These are phyloP conservation scores for Verticillium zaregamsianum DNA, from an alignment of 2,329 filamentous ascomycete species.

Conservation along the genomic window DNA sequence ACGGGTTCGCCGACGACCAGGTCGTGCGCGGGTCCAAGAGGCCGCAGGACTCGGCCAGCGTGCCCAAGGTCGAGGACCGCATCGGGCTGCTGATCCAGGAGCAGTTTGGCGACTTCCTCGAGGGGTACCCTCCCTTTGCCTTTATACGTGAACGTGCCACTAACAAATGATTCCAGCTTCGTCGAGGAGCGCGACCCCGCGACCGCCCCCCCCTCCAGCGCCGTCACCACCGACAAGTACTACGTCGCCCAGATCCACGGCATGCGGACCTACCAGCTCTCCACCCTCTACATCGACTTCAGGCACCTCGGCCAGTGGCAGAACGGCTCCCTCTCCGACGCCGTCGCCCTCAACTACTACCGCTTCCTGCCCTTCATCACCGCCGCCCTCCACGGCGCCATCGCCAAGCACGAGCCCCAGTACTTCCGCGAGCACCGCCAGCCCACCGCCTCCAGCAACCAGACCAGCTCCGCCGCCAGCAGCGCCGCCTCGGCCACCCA, in stretches of 20 bases:
- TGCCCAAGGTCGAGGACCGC: slow-evolving; percentile 71
- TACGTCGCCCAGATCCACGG: slow-evolving; percentile 81
- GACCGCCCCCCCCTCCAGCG: slow-evolving; percentile 63
- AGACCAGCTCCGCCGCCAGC: slow-evolving; percentile 64
- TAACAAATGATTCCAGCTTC: no score
- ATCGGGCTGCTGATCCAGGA: slow-evolving; percentile 71
- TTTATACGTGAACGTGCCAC: no score
- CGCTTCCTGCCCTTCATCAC: slow-evolving; percentile 91
- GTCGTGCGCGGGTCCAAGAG: slow-evolving; percentile 46
- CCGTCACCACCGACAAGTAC: slow-evolving; percentile 73
- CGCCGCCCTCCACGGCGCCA: slow-evolving; percentile 83
- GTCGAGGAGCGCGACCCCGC: slow-evolving; percentile 62
- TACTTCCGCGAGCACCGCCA: slow-evolving; percentile 94
- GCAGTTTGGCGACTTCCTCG: slow-evolving; percentile 76
- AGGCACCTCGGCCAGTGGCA: slow-evolving; percentile 75
- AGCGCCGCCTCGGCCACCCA: slow-evolving; percentile 59
- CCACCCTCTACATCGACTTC: slow-evolving; percentile 83
- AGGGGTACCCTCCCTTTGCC: slow-evolving; percentile 47
- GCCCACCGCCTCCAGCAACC: slow-evolving; percentile 68
- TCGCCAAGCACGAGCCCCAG: slow-evolving; percentile 87
- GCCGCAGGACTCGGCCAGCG: slow-evolving; percentile 41
- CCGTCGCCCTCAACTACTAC: slow-evolving; percentile 88
- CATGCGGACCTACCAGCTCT: slow-evolving; percentile 70
- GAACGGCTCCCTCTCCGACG: slow-evolving; percentile 77
- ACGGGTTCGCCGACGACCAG: slow-evolving; percentile 62